Evolutionary conservation across 495 filamentous ascomycete species (phyloP).

Genomic region (Hypoxylon cercidicola): DNA sequence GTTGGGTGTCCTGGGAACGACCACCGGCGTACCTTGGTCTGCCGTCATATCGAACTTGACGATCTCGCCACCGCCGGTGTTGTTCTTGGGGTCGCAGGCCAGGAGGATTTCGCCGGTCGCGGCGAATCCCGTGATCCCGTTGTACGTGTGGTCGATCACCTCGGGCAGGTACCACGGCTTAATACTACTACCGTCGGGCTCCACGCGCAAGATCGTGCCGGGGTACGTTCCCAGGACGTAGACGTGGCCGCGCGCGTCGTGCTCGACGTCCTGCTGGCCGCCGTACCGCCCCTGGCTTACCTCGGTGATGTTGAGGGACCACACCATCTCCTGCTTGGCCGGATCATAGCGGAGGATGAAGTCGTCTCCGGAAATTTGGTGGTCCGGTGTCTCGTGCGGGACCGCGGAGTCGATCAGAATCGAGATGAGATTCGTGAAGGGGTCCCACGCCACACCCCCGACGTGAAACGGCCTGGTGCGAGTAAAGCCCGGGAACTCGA

Average conservation of each 20-base stretch:
- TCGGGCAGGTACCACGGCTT: constrained; percentile 44
- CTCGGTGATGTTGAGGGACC: constrained; percentile 45
- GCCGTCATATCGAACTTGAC: constrained; percentile 46
- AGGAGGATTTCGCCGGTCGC: constrained; percentile 45
- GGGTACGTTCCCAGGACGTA: constrained; percentile 51
- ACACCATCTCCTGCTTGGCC: constrained; percentile 26
- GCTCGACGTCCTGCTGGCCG: constrained; percentile 49
- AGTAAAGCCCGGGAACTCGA: constrained; percentile 44
- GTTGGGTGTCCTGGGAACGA: constrained; percentile 33
- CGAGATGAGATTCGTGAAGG: constrained; percentile 42
- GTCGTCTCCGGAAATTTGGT: constrained; percentile 44
- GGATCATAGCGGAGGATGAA: constrained; percentile 41
- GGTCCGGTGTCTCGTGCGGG: constrained; percentile 43
- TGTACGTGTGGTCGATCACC: constrained; percentile 29
- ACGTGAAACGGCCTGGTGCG: constrained; percentile 44
- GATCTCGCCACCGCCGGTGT: constrained; percentile 42
- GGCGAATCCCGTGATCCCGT: constrained; percentile 46
- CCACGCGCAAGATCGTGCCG: constrained; percentile 41
- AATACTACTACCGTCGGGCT: constrained; percentile 39
- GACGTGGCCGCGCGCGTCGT: constrained; percentile 46
- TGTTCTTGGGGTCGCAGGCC: constrained; percentile 36
- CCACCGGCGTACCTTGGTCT: constrained; percentile 30
- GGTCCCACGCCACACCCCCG: constrained; percentile 48
- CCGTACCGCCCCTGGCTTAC: constrained; percentile 41
- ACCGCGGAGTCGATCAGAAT: constrained; percentile 46